Evolutionary conservation across 2,329 filamentous ascomycete genomes (phyloP).

Genomic region (Plenodomus tracheiphilus): DNA sequence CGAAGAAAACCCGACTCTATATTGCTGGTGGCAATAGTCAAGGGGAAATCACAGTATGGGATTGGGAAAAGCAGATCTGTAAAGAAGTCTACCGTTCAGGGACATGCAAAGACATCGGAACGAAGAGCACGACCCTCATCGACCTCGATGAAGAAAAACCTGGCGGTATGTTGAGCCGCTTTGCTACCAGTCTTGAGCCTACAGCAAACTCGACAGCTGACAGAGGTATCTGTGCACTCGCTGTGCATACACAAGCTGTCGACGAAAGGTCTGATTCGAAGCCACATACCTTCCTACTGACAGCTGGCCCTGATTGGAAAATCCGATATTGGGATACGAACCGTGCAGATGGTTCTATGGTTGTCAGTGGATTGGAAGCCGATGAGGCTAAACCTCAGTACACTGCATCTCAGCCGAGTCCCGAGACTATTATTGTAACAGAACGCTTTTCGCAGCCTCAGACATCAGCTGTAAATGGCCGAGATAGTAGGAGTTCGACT

Average conservation of each 20-base stretch:
- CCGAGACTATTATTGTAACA: constrained; percentile 47
- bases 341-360: constrained; percentile 73
- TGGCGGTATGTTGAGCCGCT: constrained; percentile 83
- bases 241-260: constrained; percentile 69
- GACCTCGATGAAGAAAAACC: constrained; percentile 85
- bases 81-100: constrained; percentile 81
- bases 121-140: constrained; percentile 70
- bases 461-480: constrained; percentile 14
- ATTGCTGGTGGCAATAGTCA: constrained; percentile 84
- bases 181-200: constrained; percentile 68
- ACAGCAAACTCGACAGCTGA: constrained; percentile 59
- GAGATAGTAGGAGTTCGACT: constrained; percentile 31
- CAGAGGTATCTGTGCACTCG: constrained; percentile 73
- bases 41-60: constrained; percentile 93
- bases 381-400: constrained; percentile 78
- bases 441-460: constrained; percentile 39
- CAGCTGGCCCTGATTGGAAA: constrained; percentile 85
- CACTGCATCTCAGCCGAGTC: constrained; percentile 37
- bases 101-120: constrained; percentile 32
- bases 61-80: constrained; percentile 86
- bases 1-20: constrained; percentile 79
- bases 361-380: constrained; percentile 76
- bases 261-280: constrained; percentile 72
- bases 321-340: constrained; percentile 92
- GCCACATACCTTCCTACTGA: constrained; percentile 76